Percentiles rank a stretch among this genome's conserved stretches.
These are phyloP conservation scores for Hypsizygus marmoreus DNA, from an alignment of 768 basidiomycete species.

Conservation along the genomic window DNA sequence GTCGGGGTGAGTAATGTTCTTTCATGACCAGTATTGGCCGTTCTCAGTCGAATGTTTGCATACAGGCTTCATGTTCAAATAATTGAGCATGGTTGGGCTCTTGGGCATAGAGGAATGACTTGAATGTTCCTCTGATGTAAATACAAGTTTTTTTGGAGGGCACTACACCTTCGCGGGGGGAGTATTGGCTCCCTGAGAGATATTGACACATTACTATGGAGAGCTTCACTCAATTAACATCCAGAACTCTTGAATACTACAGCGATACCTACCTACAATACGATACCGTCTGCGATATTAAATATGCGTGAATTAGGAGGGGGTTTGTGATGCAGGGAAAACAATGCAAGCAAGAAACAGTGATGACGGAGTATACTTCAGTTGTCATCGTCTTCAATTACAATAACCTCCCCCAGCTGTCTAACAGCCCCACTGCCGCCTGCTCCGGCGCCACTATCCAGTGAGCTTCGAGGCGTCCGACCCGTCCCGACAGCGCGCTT, in stretches of 20 bases:
- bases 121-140: no score
- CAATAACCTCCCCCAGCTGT: constrained; percentile 43
- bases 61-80: constrained; percentile 22
- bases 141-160: no score
- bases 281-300: no score
- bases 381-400: constrained; percentile 35
- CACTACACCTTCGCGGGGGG: no score
- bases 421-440: constrained; percentile 16
- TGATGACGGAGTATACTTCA: not conserved
- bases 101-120: no score
- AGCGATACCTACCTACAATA: no score
- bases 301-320: no score
- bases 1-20: constrained; percentile 39
- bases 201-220: no score
- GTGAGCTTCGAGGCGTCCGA: constrained; percentile 17
- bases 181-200: no score
- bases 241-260: no score
- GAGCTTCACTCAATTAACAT: no score
- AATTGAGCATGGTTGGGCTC: not conserved
- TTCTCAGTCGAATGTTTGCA: not conserved
- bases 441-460: constrained; percentile 10
- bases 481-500: constrained; percentile 21
- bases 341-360: not conserved
- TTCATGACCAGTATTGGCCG: not conserved
- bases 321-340: not conserved